Evolutionary conservation across 805 yeast genomes (phyloP), one percentile per base, ranked within the genome.

Genomic region (Spathaspora arborariae): DNA sequence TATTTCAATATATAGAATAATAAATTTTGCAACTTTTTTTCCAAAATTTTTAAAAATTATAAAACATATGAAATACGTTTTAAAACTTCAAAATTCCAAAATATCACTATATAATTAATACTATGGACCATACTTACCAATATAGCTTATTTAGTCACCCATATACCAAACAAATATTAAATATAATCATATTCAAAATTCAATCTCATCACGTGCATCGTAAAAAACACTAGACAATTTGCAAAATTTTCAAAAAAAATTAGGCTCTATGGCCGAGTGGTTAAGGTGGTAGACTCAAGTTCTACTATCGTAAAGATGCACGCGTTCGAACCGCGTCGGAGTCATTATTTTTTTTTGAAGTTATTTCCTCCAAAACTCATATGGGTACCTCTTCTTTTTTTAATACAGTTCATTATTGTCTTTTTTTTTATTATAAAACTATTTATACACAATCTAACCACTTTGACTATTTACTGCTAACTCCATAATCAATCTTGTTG

Each of bases 401-500:
- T 13, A 4, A 13, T 30, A 30, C 4, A 3, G 18, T 30, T 30
- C n/a, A 3, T n/a, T n/a, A 24, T 24, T 8, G 27, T 24, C 27
- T 24, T 24, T 10, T 5, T 24, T 24, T 24, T 24, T 24, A 9
- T n/a, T n/a, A n/a, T n/a, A n/a, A n/a, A n/a, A n/a, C n/a, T 30
- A 7, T 10, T n/a, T 30, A 30, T 15, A 37, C 39, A 37, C 5
- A 37, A 19, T 37, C 18, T 40, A 50, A 5, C 49, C 50, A 41
- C 74, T 75, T 56, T 89, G 96, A 58, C 92, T 82, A 61, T 92
- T 94, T 15, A 94, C 98, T 1, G 99, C 99, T 54, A 92, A 75
- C 65, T 92, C 98, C 96, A 92, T 90, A 51, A 92, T 92, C 53
- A 92, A 76, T 59, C 90, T 74, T 2, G 98, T 92, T 38, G 97